Percentiles rank a stretch among this genome's conserved stretches.
Evolutionary conservation across 768 basidiomycete species (phyloP).

Genomic region (Exsudoporus frostii): DNA sequence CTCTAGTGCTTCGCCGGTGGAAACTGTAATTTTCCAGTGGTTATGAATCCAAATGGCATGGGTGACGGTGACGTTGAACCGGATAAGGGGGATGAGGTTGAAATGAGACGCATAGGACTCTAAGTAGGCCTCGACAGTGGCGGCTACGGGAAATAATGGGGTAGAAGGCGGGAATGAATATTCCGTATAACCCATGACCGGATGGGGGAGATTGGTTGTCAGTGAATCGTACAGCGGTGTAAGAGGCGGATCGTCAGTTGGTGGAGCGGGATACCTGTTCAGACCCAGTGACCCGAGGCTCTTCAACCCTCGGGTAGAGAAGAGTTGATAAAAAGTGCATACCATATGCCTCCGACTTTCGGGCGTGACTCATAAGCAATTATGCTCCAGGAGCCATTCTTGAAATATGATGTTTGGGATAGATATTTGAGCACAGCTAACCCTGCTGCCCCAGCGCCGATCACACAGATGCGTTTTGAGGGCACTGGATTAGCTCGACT

Average conservation of each 20-base stretch:
- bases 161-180: conserved; percentile 71
- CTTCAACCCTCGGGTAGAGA: background rate
- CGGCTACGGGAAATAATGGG: conserved; percentile 62
- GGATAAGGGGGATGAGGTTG: conserved; percentile 57
- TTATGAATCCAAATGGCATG: conserved; percentile 38
- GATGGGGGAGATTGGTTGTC: conserved; percentile 80
- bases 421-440: conserved; percentile 67
- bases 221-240: conserved; percentile 78
- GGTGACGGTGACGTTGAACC: conserved; percentile 56
- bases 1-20: conserved; percentile 32
- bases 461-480: conserved; percentile 55
- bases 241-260: conserved; percentile 49
- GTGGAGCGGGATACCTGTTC: conserved; percentile 54
- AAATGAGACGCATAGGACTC: conserved; percentile 62
- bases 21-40: conserved; percentile 51
- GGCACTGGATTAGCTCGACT: background rate
- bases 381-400: conserved; percentile 59
- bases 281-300: background rate
- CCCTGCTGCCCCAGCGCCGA: conserved; percentile 77
- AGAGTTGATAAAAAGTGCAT: conserved; percentile 17
- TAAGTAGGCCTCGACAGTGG: conserved; percentile 65
- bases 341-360: conserved; percentile 79
- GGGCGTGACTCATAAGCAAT: conserved; percentile 62
- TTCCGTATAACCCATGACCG: conserved; percentile 65
- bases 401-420: conserved; percentile 54